phyloP scores from a whole-genome alignment of 2,329 filamentous ascomycete genomes.

The Plectosphaerella sp. region DNA sequence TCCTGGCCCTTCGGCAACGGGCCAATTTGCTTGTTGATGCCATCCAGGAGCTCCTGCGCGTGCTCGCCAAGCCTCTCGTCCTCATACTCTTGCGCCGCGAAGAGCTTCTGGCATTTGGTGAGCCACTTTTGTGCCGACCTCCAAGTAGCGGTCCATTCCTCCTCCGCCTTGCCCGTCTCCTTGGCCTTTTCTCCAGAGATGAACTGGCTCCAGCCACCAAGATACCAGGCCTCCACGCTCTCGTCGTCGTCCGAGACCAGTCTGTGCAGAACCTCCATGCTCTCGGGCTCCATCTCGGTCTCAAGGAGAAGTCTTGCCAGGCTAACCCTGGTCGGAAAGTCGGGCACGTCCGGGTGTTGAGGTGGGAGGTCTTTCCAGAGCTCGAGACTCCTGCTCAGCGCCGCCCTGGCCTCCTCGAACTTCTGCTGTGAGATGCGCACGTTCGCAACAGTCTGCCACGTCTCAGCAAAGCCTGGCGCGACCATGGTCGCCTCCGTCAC shows the following conservation, averaged over 20 bases:
- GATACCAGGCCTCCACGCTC: constrained; percentile 94
- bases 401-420: constrained; percentile 72
- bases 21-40: constrained; percentile 61
- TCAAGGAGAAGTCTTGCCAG: constrained; percentile 86
- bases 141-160: constrained; percentile 59
- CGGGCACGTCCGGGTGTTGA: constrained; percentile 68
- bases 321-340: constrained; percentile 81
- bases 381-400: constrained; percentile 73
- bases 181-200: constrained; percentile 56
- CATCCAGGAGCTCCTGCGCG: constrained; percentile 63
- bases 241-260: constrained; percentile 85
- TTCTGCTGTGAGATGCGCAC: constrained; percentile 86
- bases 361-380: constrained; percentile 78
- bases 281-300: constrained; percentile 78
- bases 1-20: constrained; percentile 52
- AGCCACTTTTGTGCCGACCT: constrained; percentile 79
- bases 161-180: constrained; percentile 27
- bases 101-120: constrained; percentile 75
- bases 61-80: constrained; percentile 75
- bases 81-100: constrained; percentile 74
- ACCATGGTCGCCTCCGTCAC: constrained; percentile 88
- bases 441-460: constrained; percentile 92
- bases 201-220: constrained; percentile 90
- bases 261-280: constrained; percentile 78
- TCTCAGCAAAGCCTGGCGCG: constrained; percentile 76